phyloP scores from a whole-genome alignment of 164 flowering plant genomes.

The Cinnamomum chago region DNA sequence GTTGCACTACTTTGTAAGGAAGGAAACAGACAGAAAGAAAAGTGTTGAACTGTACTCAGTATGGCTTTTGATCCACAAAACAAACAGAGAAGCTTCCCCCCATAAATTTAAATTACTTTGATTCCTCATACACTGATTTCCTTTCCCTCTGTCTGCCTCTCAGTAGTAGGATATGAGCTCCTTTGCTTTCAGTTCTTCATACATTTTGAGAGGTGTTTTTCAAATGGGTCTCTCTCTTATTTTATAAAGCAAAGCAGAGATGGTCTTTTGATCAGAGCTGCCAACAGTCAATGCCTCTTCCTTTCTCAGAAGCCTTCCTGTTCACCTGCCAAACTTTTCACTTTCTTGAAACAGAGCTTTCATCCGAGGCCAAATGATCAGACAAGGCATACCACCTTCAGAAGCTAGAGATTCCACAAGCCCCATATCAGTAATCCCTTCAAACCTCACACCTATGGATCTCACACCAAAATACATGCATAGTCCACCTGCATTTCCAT shows the following conservation, averaged over 20 bases:
- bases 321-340: constrained; percentile 5
- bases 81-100: constrained; percentile 2
- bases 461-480: constrained; percentile 40
- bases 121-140: background rate
- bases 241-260: background rate
- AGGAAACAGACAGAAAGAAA: background rate
- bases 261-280: background rate
- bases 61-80: background rate
- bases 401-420: constrained; percentile 4
- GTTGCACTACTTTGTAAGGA: too few relatives aligned
- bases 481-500: constrained; percentile 30
- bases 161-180: background rate
- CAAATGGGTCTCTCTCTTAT: background rate
- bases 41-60: background rate
- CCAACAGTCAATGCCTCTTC: constrained; percentile 4
- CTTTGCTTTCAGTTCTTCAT: background rate
- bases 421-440: constrained; percentile 3
- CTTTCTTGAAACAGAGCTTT: background rate
- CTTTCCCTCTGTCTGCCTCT: background rate
- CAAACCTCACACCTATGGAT: constrained; percentile 36
- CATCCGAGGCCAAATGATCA: background rate
- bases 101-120: background rate
- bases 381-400: background rate
- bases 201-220: background rate
- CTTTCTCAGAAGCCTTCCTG: constrained; percentile 1